phyloP scores from a whole-genome alignment of 768 basidiomycete genomes.

The Termitomyces sp. region DNA sequence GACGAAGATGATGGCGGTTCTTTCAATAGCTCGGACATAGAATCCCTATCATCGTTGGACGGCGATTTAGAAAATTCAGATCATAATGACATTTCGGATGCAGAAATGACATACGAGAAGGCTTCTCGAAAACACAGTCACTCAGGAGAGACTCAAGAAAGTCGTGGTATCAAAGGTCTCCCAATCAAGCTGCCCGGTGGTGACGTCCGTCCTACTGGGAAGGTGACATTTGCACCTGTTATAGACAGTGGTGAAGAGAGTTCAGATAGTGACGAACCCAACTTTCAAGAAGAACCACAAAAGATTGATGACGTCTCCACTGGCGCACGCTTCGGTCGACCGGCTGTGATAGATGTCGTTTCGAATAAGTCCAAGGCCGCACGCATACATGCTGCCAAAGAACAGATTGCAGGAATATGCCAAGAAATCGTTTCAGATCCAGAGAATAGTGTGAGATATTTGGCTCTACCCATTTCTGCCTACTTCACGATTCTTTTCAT shows the following conservation, averaged over 20 bases:
- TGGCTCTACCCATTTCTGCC: not conserved
- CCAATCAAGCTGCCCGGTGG: conserved; percentile 89
- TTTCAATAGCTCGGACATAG: conserved; percentile 22
- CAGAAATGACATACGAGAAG: conserved; percentile 73
- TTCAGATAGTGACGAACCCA: conserved; percentile 24
- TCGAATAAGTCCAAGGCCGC: conserved; percentile 57
- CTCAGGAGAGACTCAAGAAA: conserved; percentile 42
- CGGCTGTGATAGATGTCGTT: conserved; percentile 70
- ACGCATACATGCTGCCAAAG: conserved; percentile 75
- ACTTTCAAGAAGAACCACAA: conserved; percentile 22
- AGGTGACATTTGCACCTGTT: conserved; percentile 9
- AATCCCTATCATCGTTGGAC: conserved; percentile 21
- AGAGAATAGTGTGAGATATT: conserved; percentile 77
- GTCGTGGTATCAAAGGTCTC: conserved; percentile 52
- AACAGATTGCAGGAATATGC: conserved; percentile 90
- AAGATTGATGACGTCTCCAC: conserved; percentile 69
- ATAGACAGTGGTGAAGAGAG: conserved; percentile 15
- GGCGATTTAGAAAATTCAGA: conserved; percentile 16
- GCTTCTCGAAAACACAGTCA: conserved; percentile 45
- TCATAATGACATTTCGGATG: conserved; percentile 44
- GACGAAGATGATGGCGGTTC: conserved; percentile 45
- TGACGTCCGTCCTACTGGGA: conserved; percentile 57
- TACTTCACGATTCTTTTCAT: conserved; percentile 4
- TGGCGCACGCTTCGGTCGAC: conserved; percentile 84
- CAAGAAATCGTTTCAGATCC: conserved; percentile 94